Percentiles rank a stretch among this genome's conserved stretches.
Evolutionary conservation across 1,284 basidiomycete species (phyloP).

Genomic region (Sanghuangporus sanghuang): DNA sequence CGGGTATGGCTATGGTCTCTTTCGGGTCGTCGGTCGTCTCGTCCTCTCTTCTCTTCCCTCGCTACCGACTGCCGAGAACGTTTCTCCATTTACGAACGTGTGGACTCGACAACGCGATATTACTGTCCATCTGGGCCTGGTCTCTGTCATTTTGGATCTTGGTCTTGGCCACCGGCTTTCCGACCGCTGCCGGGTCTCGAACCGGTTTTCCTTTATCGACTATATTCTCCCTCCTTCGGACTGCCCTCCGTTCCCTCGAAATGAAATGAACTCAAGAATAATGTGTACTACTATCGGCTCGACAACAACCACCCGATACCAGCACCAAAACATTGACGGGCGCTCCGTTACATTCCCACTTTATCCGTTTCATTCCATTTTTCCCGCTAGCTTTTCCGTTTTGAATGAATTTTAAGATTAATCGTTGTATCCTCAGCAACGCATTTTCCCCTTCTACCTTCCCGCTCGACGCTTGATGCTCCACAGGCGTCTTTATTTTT

Average conservation of each 20-base stretch:
- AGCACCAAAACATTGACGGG: neutral
- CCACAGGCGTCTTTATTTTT: neutral
- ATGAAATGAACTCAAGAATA: neutral
- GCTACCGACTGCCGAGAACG: neutral
- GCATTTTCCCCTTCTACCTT: neutral
- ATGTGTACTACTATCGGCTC: neutral
- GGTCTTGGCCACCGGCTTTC: neutral
- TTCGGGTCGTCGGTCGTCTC: neutral
- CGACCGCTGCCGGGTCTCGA: neutral
- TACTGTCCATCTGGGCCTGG: neutral
- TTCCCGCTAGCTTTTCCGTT: neutral
- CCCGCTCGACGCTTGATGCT: neutral
- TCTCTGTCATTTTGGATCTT: neutral
- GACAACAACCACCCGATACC: neutral
- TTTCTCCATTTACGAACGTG: neutral
- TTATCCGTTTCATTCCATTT: neutral
- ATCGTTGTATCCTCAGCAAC: neutral
- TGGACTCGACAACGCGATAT: neutral
- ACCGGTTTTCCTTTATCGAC: neutral
- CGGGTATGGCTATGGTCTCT: neutral
- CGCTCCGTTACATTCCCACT: neutral
- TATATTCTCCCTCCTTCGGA: neutral
- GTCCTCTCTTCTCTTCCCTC: neutral
- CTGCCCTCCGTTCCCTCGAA: neutral
- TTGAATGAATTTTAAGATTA: neutral